These are phyloP conservation scores for Solanum hybrid DNA, from an alignment of 305 asterid species.

Conservation along the genomic window DNA sequence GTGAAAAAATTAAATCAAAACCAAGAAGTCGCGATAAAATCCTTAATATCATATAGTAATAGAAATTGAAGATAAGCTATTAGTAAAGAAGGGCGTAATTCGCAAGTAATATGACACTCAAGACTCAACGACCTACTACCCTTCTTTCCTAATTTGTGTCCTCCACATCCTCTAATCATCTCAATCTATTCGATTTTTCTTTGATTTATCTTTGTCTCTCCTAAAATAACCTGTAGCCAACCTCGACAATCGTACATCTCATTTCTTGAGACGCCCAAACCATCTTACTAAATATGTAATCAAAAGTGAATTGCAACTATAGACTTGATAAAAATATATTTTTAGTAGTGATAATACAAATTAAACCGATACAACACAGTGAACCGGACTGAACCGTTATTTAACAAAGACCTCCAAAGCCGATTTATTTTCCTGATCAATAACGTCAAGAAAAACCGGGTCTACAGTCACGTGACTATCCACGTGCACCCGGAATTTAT, in stretches of 20 bases:
- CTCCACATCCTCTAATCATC: no score
- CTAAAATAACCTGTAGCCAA: no score
- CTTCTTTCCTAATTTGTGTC: no score
- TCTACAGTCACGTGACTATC: conserved; percentile 92
- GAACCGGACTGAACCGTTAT: neutral
- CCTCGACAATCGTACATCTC: accelerated
- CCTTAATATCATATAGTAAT: no score
- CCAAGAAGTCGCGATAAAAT: no score
- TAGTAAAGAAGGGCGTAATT: no score
- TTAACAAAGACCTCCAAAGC: conserved; percentile 29
- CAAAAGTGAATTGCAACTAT: neutral
- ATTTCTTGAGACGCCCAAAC: neutral
- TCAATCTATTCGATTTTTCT: accelerated
- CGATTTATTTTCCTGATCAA: conserved; percentile 72
- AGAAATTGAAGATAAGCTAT: no score
- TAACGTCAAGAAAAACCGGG: conserved; percentile 72
- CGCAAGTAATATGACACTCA: no score
- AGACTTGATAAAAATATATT: neutral
- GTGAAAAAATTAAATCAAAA: no score
- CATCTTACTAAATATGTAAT: neutral
- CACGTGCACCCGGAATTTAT: conserved; percentile 70
- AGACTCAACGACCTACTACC: no score
- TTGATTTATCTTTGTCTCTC: no score
- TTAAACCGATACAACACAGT: neutral
- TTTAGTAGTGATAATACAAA: neutral